A percentile compares a stretch with the other conserved stretches of the same genome.
These are phyloP conservation scores for Silene vulgaris DNA, from an alignment of 179 eudicot species.

Conservation along the genomic window DNA sequence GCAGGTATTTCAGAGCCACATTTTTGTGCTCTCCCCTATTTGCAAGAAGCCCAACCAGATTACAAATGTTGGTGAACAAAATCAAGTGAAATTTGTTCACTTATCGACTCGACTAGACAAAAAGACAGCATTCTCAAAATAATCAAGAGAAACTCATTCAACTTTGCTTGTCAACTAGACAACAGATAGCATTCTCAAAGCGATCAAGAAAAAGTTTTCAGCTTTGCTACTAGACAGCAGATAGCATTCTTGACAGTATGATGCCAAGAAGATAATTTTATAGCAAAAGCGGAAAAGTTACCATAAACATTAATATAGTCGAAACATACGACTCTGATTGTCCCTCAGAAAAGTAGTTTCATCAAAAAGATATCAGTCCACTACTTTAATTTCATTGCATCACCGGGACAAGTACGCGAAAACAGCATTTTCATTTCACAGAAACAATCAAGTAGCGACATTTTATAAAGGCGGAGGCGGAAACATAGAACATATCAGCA, in stretches of 20 bases:
- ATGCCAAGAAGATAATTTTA: neutral
- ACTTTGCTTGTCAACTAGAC: neutral
- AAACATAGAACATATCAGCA: no score
- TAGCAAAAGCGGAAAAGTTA: neutral
- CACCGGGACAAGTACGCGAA: slow-evolving; percentile 2
- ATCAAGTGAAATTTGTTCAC: neutral
- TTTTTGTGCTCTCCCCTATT: slow-evolving; percentile 27
- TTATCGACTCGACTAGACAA: neutral
- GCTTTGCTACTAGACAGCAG: no score
- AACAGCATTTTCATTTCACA: neutral
- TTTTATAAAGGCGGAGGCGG: no score
- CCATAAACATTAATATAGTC: no score
- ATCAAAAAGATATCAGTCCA: slow-evolving; percentile 19
- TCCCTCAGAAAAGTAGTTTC: slow-evolving; percentile 21
- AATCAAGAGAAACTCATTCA: no score
- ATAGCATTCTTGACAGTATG: no score
- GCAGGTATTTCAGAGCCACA: slow-evolving; percentile 39
- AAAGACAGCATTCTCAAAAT: neutral
- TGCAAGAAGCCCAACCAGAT: slow-evolving; percentile 21
- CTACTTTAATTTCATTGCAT: slow-evolving; percentile 18
- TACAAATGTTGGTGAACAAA: neutral
- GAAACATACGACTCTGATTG: neutral
- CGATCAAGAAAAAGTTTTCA: neutral
- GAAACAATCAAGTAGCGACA: no score
- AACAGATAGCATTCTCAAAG: neutral